Base-by-base conservation (phyloP, 208 protist species). In the Angomonas deanei region DNA sequence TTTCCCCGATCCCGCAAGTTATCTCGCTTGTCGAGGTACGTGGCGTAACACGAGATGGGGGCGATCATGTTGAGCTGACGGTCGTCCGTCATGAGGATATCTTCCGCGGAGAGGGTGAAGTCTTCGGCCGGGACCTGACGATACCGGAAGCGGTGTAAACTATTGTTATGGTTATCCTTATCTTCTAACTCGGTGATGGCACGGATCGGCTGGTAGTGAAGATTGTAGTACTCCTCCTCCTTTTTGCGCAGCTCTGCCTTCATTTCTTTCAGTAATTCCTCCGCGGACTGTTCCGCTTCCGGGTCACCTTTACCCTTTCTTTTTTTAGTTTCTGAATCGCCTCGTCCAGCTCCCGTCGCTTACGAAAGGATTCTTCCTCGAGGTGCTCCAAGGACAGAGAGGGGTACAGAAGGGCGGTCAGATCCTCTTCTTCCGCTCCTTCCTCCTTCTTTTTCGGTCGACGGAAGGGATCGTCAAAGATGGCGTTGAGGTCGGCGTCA, bases 21-120 rank as follows among this genome's bases (percentile, higher is more conserved):
- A 42, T 63, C 78, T 0, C 64, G 63, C 54, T 78, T 70, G 50
- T 83, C 72, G 1, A 91, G 72, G 74, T 96, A 97, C 0, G 92
- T 83, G 0, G 92, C 88, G 68, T 97, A 97, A 73, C 88, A 97
- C 58, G 76, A 84, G 82, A 97, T 86, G n/a, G 92, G 92, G 23
- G 85, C 92, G 39, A 97, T 84, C 80, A 93, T 91, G 72, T 97
- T 97, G 27, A 97, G 82, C 64, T 92, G 87, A 0, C 92, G 84
- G 53, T 97, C 92, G 76, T 97, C 92, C 10, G 77, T 69, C 2
- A 81, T 68, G 24, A 97, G 80, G 33, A 97, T 93, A 30, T 97
- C 88, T 63, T 96, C 85, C 21, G 89, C 56, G 26, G 74, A 82
- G 28, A 97, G 73, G 2, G 82, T 90, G 61, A 95, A 93, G 76